Evolutionary conservation across 306 rosid species (phyloP), one percentile per base, ranked within the genome.

Genomic region (Cucumis hystrix): DNA sequence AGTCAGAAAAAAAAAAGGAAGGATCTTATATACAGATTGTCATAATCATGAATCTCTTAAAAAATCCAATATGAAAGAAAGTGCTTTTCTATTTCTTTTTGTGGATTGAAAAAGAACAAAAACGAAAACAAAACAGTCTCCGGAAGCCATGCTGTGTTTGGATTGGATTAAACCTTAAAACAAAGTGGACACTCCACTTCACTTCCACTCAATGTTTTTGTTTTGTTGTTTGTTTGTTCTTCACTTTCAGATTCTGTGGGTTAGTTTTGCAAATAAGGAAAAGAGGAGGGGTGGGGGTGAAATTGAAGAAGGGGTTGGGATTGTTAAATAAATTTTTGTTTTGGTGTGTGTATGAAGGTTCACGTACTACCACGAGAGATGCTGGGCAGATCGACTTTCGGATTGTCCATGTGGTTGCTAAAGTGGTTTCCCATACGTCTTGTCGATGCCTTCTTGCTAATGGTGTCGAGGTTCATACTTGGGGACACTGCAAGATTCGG

Each of bases 371-470:
- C 99, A 86, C 88, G 87, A 84, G 93, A 96, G 92, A 89, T 96
- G 98, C 92, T 96, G 89, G 99, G 99, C 59, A 92, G 79, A 87
- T 96, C 99, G n/a, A 96, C 99, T 86, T 96, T 96, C 59, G 99
- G 97, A 89, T 71, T 96, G 97, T 96, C 99, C 85, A 88, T 92
- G 96, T 89, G 93, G 98, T 81, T 96, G 84, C 94, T 91, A 28
- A 96, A 91, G 88, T 96, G 99, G 99, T 80, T 96, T 30, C 99
- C 97, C 75, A 78, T 91, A 39, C 23, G 88, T 21, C 79, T 96
- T 61, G 99, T 96, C 74, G 99, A 96, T 80, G 54, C 84, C 57
- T 81, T 96, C 33, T 78, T 96, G 69, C 87, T 96, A 6, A 67
- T 92, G 1, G 88, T 88, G 51, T 89, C 98, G 7, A 80, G 96